A percentile compares a stretch with the other conserved stretches of the same genome.
phyloP scores from a whole-genome alignment of 345 rosid genomes.

The Eucalyptus virginea region DNA sequence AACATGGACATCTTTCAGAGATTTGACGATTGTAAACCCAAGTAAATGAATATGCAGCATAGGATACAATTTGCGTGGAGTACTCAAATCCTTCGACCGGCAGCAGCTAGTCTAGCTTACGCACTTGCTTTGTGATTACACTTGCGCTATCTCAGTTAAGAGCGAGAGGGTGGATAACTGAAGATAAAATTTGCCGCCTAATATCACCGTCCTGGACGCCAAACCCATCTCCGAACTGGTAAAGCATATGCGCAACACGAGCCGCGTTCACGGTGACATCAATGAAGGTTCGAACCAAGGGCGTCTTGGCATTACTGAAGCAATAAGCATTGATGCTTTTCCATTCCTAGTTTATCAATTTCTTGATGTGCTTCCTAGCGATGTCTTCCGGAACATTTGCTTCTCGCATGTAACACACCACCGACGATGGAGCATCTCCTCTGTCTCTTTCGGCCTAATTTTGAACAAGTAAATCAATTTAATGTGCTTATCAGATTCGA shows the following conservation, averaged over 20 bases:
- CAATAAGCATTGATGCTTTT: conserved; percentile 21
- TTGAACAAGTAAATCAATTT: neutral
- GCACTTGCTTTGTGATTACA: neutral
- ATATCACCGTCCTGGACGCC: conserved; percentile 28
- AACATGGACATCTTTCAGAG: neutral
- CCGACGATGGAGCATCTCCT: conserved; percentile 37
- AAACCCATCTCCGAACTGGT: conserved; percentile 37
- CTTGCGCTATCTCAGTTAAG: neutral
- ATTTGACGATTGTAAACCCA: neutral
- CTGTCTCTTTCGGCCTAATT: conserved; percentile 37
- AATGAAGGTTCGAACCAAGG: neutral
- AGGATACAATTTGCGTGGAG: neutral
- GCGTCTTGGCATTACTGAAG: neutral
- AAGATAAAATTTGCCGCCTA: conserved; percentile 7
- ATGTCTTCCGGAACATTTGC: conserved; percentile 11
- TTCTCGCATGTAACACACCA: conserved; percentile 27
- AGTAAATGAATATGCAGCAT: neutral
- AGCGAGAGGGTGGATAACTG: conserved; percentile 13
- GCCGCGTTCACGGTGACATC: conserved; percentile 12
- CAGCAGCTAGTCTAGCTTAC: neutral
- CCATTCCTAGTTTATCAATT: conserved; percentile 17
- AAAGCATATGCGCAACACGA: conserved; percentile 23
- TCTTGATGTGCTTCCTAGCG: conserved; percentile 12
- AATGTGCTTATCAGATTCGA: neutral
- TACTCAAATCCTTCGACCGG: neutral